phyloP scores from a whole-genome alignment of 495 filamentous ascomycete species.

The Evansstolkia leycettana region DNA sequence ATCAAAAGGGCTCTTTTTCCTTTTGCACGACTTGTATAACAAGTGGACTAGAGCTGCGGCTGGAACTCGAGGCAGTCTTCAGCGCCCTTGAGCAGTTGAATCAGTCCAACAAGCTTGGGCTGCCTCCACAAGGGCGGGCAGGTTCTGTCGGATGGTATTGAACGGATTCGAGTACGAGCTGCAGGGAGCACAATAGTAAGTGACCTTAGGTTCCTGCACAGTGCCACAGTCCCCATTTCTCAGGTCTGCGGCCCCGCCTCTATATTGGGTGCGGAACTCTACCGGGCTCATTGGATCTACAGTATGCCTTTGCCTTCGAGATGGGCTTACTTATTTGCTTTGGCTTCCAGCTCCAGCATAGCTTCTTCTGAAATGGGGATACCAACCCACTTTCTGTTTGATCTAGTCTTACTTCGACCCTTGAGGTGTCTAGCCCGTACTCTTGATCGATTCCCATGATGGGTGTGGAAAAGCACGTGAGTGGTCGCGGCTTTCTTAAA shows the following conservation, averaged over 20 bases:
- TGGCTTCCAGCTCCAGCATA: constrained; percentile 8
- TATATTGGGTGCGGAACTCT: constrained; percentile 11
- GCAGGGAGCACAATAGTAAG: constrained; percentile 2
- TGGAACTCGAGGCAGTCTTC: too few species aligned
- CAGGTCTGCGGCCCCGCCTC: constrained; percentile 12
- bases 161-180: too few species aligned
- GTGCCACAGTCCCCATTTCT: constrained; percentile 5
- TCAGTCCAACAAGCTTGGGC: too few species aligned
- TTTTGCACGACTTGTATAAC: too few species aligned
- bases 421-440: not conserved
- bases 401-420: constrained; percentile 10
- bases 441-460: constrained; percentile 7
- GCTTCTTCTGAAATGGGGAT: constrained; percentile 5
- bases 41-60: too few species aligned
- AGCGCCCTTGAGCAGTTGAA: too few species aligned
- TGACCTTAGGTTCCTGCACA: constrained; percentile 8
- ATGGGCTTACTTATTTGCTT: constrained; percentile 11
- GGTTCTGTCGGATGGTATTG: too few species aligned
- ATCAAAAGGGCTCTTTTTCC: too few species aligned
- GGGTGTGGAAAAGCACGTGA: constrained; percentile 26
- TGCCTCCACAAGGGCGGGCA: too few species aligned
- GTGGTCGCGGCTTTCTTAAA: constrained; percentile 18
- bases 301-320: constrained; percentile 1
- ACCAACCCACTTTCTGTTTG: constrained; percentile 3
- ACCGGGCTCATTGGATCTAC: too few species aligned